Evolutionary conservation across 345 rosid species (phyloP).

Genomic region (Pugionium cornutum): DNA sequence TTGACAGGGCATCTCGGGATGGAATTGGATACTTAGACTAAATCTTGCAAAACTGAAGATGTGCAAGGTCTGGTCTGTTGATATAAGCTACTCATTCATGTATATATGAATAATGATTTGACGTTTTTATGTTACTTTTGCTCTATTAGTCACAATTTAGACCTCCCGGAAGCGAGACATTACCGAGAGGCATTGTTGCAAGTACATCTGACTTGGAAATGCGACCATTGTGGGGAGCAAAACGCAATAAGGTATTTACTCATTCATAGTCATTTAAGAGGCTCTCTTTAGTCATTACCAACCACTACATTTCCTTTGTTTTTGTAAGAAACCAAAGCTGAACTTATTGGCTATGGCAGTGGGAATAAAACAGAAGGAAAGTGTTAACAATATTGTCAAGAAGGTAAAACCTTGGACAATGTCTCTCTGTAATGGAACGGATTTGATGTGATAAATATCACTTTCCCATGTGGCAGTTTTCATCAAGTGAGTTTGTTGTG

Average conservation of each 20-base stretch:
- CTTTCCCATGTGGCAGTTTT: slow-evolving; percentile 49
- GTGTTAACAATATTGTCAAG: slow-evolving; percentile 60
- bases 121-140: neutral
- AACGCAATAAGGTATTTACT: slow-evolving; percentile 44
- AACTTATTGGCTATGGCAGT: slow-evolving; percentile 73
- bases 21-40: slow-evolving; percentile 38
- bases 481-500: slow-evolving; percentile 52
- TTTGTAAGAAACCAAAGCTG: slow-evolving; percentile 48
- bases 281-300: slow-evolving; percentile 1
- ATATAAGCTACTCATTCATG: neutral
- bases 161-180: slow-evolving; percentile 47
- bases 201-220: slow-evolving; percentile 68
- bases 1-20: slow-evolving; percentile 44
- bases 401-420: slow-evolving; percentile 47
- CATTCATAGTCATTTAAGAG: neutral
- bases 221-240: slow-evolving; percentile 58
- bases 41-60: slow-evolving; percentile 37
- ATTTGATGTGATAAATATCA: slow-evolving; percentile 5
- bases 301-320: neutral
- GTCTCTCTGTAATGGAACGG: slow-evolving; percentile 12
- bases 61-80: slow-evolving; percentile 57
- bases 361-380: slow-evolving; percentile 67
- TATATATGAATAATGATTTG: neutral
- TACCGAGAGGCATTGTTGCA: slow-evolving; percentile 70
- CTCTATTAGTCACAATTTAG: slow-evolving; percentile 44